Conservation (phyloP, 139 green algal genomes). For the Desmodesmus armatus region DNA sequence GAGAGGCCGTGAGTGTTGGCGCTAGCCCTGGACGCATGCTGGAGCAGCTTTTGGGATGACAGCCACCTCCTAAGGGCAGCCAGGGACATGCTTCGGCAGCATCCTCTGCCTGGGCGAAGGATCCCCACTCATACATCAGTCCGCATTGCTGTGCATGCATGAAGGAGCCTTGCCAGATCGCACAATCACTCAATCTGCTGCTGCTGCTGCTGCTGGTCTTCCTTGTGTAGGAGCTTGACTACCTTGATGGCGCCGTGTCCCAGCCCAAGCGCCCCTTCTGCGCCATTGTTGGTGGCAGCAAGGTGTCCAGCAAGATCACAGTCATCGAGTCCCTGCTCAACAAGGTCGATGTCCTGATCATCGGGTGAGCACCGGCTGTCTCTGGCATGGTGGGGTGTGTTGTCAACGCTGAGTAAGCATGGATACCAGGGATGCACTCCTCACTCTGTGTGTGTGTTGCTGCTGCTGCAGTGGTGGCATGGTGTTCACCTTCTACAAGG, state of each 20-base stretch:
- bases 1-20: no score
- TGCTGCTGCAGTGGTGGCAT: conserved; percentile 81
- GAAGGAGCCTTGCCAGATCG: no score
- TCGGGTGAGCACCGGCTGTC: conserved; percentile 64
- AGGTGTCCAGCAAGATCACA: conserved; percentile 99
- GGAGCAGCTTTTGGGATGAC: no score
- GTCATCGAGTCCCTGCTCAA: conserved; percentile 97
- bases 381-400: not conserved
- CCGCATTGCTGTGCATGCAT: no score
- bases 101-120: no score
- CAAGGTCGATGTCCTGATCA: conserved; percentile 97
- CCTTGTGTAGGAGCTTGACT: conserved; percentile 82
- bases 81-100: no score
- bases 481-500: conserved; percentile 99
- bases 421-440: not conserved
- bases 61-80: no score
- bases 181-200: no score
- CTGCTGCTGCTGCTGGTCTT: no score
- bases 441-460: not conserved
- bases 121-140: no score
- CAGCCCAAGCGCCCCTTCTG: conserved; percentile 94
- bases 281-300: conserved; percentile 98
- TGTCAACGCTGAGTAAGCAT: not conserved
- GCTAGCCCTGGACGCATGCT: no score
- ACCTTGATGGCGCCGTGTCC: conserved; percentile 90